Conservation (phyloP, 768 basidiomycete genomes). For the Suillus lakei region DNA sequence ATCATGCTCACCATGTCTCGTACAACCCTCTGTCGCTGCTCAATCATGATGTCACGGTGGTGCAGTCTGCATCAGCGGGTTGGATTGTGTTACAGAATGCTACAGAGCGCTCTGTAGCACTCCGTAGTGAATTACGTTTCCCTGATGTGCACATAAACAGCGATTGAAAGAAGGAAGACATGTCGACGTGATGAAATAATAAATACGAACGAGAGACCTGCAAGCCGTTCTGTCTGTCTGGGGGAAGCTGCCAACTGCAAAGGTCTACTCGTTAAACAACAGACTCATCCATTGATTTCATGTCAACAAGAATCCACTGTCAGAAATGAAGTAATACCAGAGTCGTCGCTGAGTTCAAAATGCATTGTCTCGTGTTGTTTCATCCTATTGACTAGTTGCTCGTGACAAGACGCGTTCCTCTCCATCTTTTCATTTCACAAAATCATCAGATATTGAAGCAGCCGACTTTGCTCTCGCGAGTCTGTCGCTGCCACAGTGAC, state of each 20-base stretch:
- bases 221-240: not conserved
- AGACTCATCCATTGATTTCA: not conserved
- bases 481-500: not conserved
- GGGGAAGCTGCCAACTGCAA: not conserved
- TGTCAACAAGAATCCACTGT: not conserved
- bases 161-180: not conserved
- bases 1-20: not conserved
- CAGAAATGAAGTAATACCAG: no score
- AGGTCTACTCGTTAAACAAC: not conserved
- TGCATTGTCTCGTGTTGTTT: slow-evolving; percentile 1
- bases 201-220: not conserved
- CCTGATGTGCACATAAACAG: no score
- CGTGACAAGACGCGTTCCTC: slow-evolving; percentile 6
- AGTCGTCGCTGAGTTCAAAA: slow-evolving; percentile 5
- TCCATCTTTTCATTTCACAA: not conserved
- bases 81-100: no score
- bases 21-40: not conserved
- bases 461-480: not conserved
- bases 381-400: not conserved
- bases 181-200: not conserved
- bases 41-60: no score
- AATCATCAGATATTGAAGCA: not conserved
- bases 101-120: no score
- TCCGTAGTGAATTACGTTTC: no score
- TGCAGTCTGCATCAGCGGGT: no score